Percentiles rank a stretch among this genome's conserved stretches.
Conservation (phyloP, 2,329 filamentous ascomycete genomes). For the Claviceps digitariae region DNA sequence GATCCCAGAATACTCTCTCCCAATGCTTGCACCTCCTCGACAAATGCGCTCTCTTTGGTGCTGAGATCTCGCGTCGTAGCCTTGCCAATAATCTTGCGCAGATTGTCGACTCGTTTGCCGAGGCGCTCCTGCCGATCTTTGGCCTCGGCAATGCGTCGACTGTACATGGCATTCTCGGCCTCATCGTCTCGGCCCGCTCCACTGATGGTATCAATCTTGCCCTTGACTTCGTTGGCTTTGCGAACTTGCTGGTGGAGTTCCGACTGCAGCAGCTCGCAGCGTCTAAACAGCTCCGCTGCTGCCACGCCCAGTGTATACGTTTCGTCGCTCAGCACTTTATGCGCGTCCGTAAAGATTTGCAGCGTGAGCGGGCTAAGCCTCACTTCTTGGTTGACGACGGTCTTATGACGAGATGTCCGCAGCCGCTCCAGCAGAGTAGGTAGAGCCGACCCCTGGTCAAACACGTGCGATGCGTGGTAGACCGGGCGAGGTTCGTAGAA, state of each 20-base stretch:
- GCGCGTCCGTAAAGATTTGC: conserved; percentile 57
- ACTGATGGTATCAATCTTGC: conserved; percentile 50
- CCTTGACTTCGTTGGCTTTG: conserved; percentile 51
- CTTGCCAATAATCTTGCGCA: conserved; percentile 33
- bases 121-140: conserved; percentile 43
- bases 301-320: conserved; percentile 55
- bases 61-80: conserved; percentile 28
- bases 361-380: conserved; percentile 58
- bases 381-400: conserved; percentile 52
- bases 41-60: conserved; percentile 31
- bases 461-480: conserved; percentile 48
- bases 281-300: conserved; percentile 59
- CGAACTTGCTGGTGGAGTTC: conserved; percentile 56
- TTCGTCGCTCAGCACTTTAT: conserved; percentile 57
- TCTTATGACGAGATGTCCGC: conserved; percentile 46
- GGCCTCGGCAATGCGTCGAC: conserved; percentile 41
- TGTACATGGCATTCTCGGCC: conserved; percentile 41
- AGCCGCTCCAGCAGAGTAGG: conserved; percentile 41
- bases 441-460: conserved; percentile 43
- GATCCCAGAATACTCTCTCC: conserved; percentile 33
- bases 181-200: conserved; percentile 34
- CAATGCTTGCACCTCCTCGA: conserved; percentile 37
- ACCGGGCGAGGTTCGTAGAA: conserved; percentile 51
- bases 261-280: conserved; percentile 52
- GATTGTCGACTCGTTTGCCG: conserved; percentile 42